Evolutionary conservation across 2,329 filamentous ascomycete species (phyloP), one percentile per base, ranked within the genome.

Genomic region (Colletotrichum abscissum): DNA sequence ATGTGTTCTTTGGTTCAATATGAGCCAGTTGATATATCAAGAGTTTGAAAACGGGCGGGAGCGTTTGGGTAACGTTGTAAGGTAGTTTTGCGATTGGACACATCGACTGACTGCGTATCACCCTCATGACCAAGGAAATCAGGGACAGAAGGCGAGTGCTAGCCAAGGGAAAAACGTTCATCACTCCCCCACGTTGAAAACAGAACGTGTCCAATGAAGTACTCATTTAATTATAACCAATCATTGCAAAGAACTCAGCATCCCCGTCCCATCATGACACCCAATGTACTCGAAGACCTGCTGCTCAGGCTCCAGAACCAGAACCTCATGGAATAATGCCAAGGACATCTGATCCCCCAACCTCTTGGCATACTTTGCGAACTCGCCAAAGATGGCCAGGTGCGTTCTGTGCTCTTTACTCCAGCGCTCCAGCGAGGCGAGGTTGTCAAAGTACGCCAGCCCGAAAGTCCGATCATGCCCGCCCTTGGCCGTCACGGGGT

Each of bases 231-330:
- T 7, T 42, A 19, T 3, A 7, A 19, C 1, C 38, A 42, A 5
- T 35, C 33, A 35, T 6, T 19, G 26, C 8, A 49, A n/a, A 5
- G 24, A 30, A 5, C 24, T 14, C 28, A 77, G 38, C 80, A 85
- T 84, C 1, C 82, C 82, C 1, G 79, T 83, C 35, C 77, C 77
- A 9, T 68, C 72, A 76, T 85, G 84, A 57, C 84, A 85, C 14
- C 78, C 80, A 12, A 85, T 74, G 74, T 85, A 85, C 77, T 85
- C 84, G 71, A 85, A 84, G 6, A 79, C 68, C 75, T 85, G 84
- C 78, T 85, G 82, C 46, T 80, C 81, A 8, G 78, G 75, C 66
- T 80, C 74, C 22, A 86, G 72, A 8, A 85, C 81, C 63, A 82
- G 77, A 8, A 85, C 80, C 76, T 86, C 83, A 69, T 86, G 83